phyloP scores from a whole-genome alignment of 306 rosid species.

The Prosopis cineraria region DNA sequence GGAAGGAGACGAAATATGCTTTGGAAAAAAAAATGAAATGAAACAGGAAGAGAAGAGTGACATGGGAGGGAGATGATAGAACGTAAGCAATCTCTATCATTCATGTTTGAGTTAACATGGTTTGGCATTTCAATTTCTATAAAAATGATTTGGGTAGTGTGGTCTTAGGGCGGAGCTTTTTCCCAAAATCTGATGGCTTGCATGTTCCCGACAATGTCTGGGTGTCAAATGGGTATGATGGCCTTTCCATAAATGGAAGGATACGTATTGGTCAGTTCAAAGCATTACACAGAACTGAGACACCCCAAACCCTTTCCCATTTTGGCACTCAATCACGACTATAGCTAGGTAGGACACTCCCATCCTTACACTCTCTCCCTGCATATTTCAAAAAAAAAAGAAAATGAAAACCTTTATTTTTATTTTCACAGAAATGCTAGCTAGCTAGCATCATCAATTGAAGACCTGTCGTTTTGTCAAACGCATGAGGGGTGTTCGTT shows the following conservation, averaged over 20 bases:
- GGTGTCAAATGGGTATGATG: constrained; percentile 73
- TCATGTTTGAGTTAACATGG: constrained; percentile 49
- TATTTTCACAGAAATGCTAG: not conserved
- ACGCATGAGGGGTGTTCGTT: not conserved
- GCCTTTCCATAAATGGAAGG: constrained; percentile 60
- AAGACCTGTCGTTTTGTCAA: constrained; percentile 20
- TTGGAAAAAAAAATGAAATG: not conserved
- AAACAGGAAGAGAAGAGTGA: constrained; percentile 17
- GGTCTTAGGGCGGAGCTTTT: constrained; percentile 42
- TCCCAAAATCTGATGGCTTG: constrained; percentile 59
- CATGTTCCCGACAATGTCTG: constrained; percentile 92
- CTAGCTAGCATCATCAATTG: not conserved
- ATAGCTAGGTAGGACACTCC: constrained; percentile 21
- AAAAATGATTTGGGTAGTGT: constrained; percentile 33
- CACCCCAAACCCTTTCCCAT: constrained; percentile 52
- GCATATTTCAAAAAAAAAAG: not conserved
- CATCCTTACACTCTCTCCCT: constrained; percentile 34
- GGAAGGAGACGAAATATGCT: constrained; percentile 31
- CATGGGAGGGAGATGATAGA: constrained; percentile 47
- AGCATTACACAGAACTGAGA: constrained; percentile 44
- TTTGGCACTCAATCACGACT: constrained; percentile 33
- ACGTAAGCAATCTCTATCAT: constrained; percentile 46
- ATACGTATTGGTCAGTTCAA: constrained; percentile 48
- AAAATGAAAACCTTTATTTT: not conserved
- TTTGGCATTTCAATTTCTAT: constrained; percentile 45